Evolutionary conservation across 2,329 filamentous ascomycete species (phyloP), one percentile per base, ranked within the genome.

Genomic region (Aspergillus carbonarius): DNA sequence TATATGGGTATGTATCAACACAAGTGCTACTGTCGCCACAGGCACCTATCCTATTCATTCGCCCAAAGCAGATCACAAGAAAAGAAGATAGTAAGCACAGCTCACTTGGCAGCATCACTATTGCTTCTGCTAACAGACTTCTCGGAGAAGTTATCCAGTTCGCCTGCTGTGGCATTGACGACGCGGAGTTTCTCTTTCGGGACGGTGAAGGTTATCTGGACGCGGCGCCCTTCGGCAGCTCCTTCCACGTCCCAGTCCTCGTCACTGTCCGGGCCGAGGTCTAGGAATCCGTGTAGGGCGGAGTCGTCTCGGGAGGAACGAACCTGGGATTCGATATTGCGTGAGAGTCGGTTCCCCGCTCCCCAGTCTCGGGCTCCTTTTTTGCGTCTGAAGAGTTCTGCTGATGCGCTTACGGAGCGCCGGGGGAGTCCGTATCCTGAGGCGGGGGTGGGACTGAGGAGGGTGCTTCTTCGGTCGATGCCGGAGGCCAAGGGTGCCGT

Each of bases 161-260:
- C 74, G 3, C 69, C 63, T n/a, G 67, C 70, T 4, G 72, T 89
- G 52, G 85, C 88, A 72, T 98, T 98, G 18, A 97, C 93, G n/a
- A 98, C 92, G 25, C 93, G 81, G 62, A 98, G 76, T 66, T 87
- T 86, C 74, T 93, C 89, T 73, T 89, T 92, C 2, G 95, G 93
- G 60, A 97, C 92, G 0, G 93, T 97, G 74, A 96, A 98, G 85
- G 96, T 95, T 70, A 92, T 85, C 74, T 93, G 90, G 60, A 93
- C 89, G 8, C 90, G 80, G 20, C 89, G 78, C 59, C 84, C 84
- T 76, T 91, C 87, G 1, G 89, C 84, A 2, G 89, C 89, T 56
- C 83, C 81, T 72, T 93, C 90, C 39, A 93, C 85, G 66, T 92
- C 90, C 89, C 89, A 91, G 55, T 92, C 88, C 27, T 72, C 69